Conservation (phyloP, 805 yeast genomes). For the Candida incommunis region DNA sequence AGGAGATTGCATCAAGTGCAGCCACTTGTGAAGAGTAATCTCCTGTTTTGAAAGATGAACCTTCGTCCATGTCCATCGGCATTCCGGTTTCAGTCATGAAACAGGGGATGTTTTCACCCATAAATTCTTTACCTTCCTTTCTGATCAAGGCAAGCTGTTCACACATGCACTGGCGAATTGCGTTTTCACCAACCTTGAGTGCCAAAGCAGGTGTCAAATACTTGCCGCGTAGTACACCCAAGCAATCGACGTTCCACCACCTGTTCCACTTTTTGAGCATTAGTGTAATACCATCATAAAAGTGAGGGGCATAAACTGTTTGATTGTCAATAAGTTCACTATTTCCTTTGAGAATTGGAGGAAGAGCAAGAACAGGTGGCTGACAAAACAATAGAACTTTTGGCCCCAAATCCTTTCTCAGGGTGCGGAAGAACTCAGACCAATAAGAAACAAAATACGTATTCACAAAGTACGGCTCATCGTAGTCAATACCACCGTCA, state of each 20-base stretch:
- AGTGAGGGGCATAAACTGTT: constrained; percentile 71
- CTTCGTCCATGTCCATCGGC: constrained; percentile 87
- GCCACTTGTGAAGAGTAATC: constrained; percentile 54
- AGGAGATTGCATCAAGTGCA: constrained; percentile 69
- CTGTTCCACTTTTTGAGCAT: constrained; percentile 82
- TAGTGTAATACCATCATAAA: constrained; percentile 82
- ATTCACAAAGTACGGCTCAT: constrained; percentile 45
- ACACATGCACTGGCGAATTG: constrained; percentile 53
- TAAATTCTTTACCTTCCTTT: constrained; percentile 38
- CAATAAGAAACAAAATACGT: constrained; percentile 48
- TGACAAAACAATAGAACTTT: constrained; percentile 52
- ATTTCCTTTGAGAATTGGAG: constrained; percentile 45
- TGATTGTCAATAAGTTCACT: constrained; percentile 41
- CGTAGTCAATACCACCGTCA: constrained; percentile 25
- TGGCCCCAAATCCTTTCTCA: constrained; percentile 29
- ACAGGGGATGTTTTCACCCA: constrained; percentile 54
- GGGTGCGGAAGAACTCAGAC: constrained; percentile 29
- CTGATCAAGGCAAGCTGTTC: constrained; percentile 53
- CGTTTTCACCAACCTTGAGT: constrained; percentile 49
- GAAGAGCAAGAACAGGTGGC: constrained; percentile 67
- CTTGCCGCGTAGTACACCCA: constrained; percentile 66
- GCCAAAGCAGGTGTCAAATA: constrained; percentile 68
- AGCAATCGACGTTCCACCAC: constrained; percentile 67
- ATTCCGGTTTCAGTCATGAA: constrained; percentile 84
- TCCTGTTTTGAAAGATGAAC: constrained; percentile 47